Evolutionary conservation across 1,139 yeast species (phyloP).

Genomic region (Hansenula anomala): DNA sequence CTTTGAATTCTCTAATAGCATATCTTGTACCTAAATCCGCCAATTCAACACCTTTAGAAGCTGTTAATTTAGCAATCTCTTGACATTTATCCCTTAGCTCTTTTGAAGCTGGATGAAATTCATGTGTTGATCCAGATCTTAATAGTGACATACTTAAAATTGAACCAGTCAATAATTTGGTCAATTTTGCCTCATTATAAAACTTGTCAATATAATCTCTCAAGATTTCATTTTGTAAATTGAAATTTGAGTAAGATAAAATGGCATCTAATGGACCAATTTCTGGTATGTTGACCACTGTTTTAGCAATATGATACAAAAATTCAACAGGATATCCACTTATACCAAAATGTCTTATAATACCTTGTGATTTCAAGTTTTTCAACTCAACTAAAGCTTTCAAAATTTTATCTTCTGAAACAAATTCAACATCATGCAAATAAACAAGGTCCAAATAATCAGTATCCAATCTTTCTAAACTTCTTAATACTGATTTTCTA

Average conservation of each 20-base stretch:
- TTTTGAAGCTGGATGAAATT: constrained; percentile 78
- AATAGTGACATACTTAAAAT: constrained; percentile 86
- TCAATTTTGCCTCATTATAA: constrained; percentile 48
- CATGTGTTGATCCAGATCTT: constrained; percentile 59
- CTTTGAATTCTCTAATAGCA: constrained; percentile 60
- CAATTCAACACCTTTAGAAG: constrained; percentile 46
- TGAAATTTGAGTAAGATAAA: constrained; percentile 76
- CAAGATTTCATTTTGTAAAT: constrained; percentile 70
- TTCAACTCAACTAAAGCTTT: constrained; percentile 62
- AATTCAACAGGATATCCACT: constrained; percentile 85
- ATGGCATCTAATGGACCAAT: constrained; percentile 62
- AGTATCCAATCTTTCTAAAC: constrained; percentile 61
- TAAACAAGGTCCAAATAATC: constrained; percentile 73
- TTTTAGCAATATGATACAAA: constrained; percentile 44
- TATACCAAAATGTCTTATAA: constrained; percentile 63
- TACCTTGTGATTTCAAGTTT: constrained; percentile 57
- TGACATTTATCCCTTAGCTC: constrained; percentile 52
- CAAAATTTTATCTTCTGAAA: constrained; percentile 44
- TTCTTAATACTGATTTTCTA: constrained; percentile 57
- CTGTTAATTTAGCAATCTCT: constrained; percentile 44
- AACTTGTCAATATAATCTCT: constrained; percentile 46
- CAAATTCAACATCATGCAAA: constrained; percentile 88
- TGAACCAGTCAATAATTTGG: constrained; percentile 68
- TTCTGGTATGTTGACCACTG: constrained; percentile 30
- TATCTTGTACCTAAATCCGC: constrained; percentile 81